Evolutionary conservation across 2,329 filamentous ascomycete species (phyloP), one percentile per base, ranked within the genome.

Genomic region (Fusarium burgessii): DNA sequence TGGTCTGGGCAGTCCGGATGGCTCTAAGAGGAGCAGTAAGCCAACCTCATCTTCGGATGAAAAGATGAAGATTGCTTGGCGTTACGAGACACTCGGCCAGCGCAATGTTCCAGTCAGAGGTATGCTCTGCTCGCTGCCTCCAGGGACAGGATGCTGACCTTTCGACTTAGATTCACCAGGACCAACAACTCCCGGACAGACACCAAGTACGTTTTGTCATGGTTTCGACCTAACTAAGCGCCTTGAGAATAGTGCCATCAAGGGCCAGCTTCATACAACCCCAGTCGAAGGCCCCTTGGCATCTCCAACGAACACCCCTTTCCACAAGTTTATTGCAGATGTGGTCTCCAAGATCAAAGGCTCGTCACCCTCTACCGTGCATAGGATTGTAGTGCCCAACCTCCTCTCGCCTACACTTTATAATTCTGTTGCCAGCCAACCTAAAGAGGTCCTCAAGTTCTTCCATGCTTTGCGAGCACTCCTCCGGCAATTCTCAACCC

Each of bases 51-150:
- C 78, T 5, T 76, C 81, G 4, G 85, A 86, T 17, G 92, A 95
- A 69, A 95, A 91, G 81, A 98, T 99, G 96, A 98, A 97, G 84
- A 99, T 99, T 84, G 96, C 96, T 6, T 99, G 96, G 96, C 88
- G 96, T 80, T 99, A 99, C 82, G 95, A 98, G 81, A 88, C 90
- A 36, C 81, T 98, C 57, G 92, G 92, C 18, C 91, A 81, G 59
- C 74, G 92, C 71, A 91, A 90, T 74, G 90, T 90, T 43, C 86
- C 85, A 64, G 82, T 85, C 56, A 87, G 89, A 90, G 90, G 91
- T 92, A 85, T 81, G 87, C 78, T 61, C 41, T 40, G 20, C 18
- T 27, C 12, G 6, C 14, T 33, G 42, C 25, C 25, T 36, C 40
- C 4, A 13, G 40, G 15, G 15, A 23, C 20, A 20, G 36, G 42